Percentiles rank a stretch among this genome's conserved stretches.
Evolutionary conservation across 2,329 filamentous ascomycete species (phyloP).

Genomic region (Dryadomyces quercus-mongolicae): DNA sequence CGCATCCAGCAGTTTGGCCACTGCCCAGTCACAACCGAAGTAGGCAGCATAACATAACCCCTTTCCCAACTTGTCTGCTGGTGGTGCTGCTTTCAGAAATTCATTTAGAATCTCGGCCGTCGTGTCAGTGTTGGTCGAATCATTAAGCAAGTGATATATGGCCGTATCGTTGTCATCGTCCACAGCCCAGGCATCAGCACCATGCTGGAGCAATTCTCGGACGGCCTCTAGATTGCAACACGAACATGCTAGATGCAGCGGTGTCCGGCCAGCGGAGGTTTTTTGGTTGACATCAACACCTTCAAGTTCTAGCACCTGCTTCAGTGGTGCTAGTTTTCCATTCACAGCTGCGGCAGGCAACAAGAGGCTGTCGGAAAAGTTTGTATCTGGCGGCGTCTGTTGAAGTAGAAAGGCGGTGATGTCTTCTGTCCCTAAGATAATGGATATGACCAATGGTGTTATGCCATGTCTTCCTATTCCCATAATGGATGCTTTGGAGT

Average conservation of each 20-base stretch:
- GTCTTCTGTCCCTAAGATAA: background rate
- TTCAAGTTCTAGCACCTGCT: background rate
- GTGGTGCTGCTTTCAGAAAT: background rate
- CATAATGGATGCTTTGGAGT: background rate
- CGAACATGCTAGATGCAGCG: background rate
- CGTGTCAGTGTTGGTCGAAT: background rate
- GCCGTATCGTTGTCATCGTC: background rate
- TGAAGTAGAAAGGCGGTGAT: background rate
- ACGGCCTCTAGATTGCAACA: background rate
- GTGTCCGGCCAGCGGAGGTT: background rate
- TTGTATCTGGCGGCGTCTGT: background rate
- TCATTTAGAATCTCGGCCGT: background rate
- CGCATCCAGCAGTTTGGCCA: background rate
- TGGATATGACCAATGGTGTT: background rate
- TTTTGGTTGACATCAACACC: background rate
- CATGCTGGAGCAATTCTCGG: background rate
- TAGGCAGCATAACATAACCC: background rate
- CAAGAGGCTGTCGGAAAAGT: background rate
- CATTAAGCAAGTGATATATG: background rate
- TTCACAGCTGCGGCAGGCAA: background rate
- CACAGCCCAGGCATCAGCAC: background rate
- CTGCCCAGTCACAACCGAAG: background rate
- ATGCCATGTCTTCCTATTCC: background rate
- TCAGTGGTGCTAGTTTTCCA: background rate
- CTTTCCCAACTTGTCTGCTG: background rate